Evolutionary conservation across 176 grass and related monocot genomes (phyloP), one percentile per base, ranked within the genome.

Genomic region (Saccharum officinarum): DNA sequence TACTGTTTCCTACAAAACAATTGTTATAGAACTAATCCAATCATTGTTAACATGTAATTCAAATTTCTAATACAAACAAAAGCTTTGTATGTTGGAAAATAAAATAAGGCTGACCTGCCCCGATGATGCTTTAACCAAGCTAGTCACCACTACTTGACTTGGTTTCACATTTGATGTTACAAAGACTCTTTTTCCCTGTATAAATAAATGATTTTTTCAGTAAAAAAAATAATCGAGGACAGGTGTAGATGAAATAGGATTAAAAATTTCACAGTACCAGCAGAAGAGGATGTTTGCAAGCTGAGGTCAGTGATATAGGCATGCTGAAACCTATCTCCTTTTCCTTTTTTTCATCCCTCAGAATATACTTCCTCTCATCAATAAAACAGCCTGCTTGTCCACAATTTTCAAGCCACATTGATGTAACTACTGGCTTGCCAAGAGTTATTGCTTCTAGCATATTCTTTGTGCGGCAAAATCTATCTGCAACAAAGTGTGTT

Each of bases 391-490:
- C 90, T 64, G 92, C 89, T 72, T 88, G 85, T 77, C 90, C 79
- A 61, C 95, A 98, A 55, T 79, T 87, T 92, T 98, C 91, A 76
- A 98, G 95, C 95, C 95, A 98, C 82, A 82, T 84, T 28, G 89
- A 83, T 50, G 89, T 95, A 70, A 98, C 87, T 10, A 98, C 83
- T 47, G 69, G 91, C 67, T 95, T 98, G 84, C 95, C 95, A 40
- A 89, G 66, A 63, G 95, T 70, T 67, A 98, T 92, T 88, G 95
- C 92, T 89, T 98, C 92, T 68, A 98, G 86, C 89, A 98, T 93
- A 69, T 98, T 95, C 91, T 60, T 93, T 87, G 95, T 98, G 65
- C 95, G 90, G 78, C 78, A 84, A 88, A 98, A 98, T 80, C 90
- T 82, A 86, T 95, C 80, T 37, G 89, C 80, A 22, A 98, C 87